Percentiles rank a stretch among this genome's conserved stretches.
phyloP scores from a whole-genome alignment of 352 stramenopile genomes.

The Globisporangium lucens region DNA sequence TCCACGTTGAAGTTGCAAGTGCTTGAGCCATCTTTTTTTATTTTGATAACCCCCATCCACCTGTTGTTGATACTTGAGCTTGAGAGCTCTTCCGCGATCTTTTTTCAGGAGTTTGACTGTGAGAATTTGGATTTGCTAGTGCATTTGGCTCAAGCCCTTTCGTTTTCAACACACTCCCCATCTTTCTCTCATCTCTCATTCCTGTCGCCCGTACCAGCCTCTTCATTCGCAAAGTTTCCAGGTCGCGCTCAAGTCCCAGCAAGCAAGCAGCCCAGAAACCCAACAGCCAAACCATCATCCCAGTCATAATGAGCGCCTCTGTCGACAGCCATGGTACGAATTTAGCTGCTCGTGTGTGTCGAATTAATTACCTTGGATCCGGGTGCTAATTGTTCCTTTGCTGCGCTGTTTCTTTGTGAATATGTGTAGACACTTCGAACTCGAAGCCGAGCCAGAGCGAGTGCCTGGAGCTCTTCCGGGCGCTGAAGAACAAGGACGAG shows the following conservation, averaged over 20 bases:
- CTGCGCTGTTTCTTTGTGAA: background rate
- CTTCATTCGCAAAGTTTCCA: slow-evolving; percentile 21
- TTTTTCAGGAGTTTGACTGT: background rate
- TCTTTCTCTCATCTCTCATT: no score
- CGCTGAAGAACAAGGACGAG: slow-evolving; percentile 82
- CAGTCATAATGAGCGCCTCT: slow-evolving; percentile 26
- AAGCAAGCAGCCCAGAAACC: background rate
- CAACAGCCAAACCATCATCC: background rate
- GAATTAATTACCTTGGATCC: no score
- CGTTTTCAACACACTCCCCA: no score
- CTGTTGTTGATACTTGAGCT: background rate
- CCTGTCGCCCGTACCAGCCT: background rate
- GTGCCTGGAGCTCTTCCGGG: slow-evolving; percentile 70
- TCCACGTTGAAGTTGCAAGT: slow-evolving; percentile 16
- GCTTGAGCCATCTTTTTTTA: no score
- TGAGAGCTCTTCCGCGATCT: background rate
- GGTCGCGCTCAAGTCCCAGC: slow-evolving; percentile 9
- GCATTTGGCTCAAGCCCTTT: no score
- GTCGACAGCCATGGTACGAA: slow-evolving; percentile 31
- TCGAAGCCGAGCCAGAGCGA: slow-evolving; percentile 35
- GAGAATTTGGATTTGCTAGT: background rate
- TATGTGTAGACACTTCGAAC: slow-evolving; percentile 14
- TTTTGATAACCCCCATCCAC: no score
- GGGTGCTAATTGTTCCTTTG: background rate
- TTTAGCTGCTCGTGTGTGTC: background rate